Percentiles rank a stretch among this genome's conserved stretches.
Conservation (phyloP, 2,329 filamentous ascomycete species). For the Orbilia javanica region DNA sequence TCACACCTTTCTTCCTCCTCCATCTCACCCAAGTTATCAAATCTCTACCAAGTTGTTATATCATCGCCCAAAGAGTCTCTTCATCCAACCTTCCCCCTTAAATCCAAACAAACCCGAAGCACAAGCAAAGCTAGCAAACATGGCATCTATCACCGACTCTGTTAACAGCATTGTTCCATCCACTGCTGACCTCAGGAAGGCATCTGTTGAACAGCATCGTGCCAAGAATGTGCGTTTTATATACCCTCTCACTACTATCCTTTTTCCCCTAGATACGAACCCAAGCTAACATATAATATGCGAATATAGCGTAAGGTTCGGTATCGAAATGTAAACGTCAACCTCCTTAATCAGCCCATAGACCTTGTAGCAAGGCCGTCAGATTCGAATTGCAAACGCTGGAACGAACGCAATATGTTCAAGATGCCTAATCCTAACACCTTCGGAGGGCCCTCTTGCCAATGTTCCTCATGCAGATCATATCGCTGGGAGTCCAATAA, state of each 20-base stretch:
- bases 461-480: constrained; percentile 57
- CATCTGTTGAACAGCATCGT: constrained; percentile 61
- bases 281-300: not conserved
- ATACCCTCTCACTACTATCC: no score
- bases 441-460: constrained; percentile 49
- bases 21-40: not conserved
- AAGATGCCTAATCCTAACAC: constrained; percentile 54
- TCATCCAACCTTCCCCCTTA: constrained; percentile 6
- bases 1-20: not conserved
- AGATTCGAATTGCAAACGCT: constrained; percentile 52
- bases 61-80: not conserved
- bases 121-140: constrained; percentile 17
- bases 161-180: constrained; percentile 50
- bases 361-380: not conserved
- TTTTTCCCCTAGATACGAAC: not conserved
- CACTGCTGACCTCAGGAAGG: constrained; percentile 60
- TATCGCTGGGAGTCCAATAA: constrained; percentile 42
- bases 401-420: constrained; percentile 62
- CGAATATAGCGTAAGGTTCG: constrained; percentile 61
- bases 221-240: constrained; percentile 61
- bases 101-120: constrained; percentile 7
- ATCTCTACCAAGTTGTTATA: not conserved
- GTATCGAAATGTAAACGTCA: constrained; percentile 61
- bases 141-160: constrained; percentile 44
- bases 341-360: constrained; percentile 60